Base-by-base conservation (phyloP, 129 eudicot genomes). In the sunflower (Helianthus annuus) region DNA sequence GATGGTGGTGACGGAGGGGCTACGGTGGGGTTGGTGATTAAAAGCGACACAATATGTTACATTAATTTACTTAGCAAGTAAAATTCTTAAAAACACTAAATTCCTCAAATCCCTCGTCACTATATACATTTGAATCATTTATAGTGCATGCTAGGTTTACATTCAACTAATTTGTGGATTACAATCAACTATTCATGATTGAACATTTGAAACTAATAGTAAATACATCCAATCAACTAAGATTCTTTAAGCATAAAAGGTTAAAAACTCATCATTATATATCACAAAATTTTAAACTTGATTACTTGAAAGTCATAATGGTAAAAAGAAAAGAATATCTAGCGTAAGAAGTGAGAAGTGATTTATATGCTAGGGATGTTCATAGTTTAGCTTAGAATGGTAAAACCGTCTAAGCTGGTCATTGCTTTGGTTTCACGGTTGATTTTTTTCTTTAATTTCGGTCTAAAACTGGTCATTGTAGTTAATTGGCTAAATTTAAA, bases 21-120 rank as follows among this genome's bases (percentile, higher is more conserved):
- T 48, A 48, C 54, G 15, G 54, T 48, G 54, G 56, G 56, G 15
- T 51, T 51, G 56, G 56, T n/a, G 56, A 51, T 51, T n/a, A 51
- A 51, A 51, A 51, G 56, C 19, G 19, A 51, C 22, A 51, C 5
- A 14, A 14, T 14, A 48, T 48, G 4, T 12, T 48, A 13, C 15
- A 13, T 48, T 48, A 12, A 15, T 48, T 48, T 32, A 32, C 36
- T 32, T 32, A 48, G 3, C 4, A 13, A 48, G 5, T 48, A 3
- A 48, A 48, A 48, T 48, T 12, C 15, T 12, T 12, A 48, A 48
- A 13, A 48, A 4, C 19, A 10, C 12, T 5, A 51, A 5, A 51
- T n/a, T 5, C 56, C 22, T 4, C 8, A 51, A 51, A 52, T 52
- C 57, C 7, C 9, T 49, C 55, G n/a, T 14, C 55, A 49, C 55